Conservation (phyloP, 1,284 basidiomycete genomes). For the Ceratobasidium sp. region DNA sequence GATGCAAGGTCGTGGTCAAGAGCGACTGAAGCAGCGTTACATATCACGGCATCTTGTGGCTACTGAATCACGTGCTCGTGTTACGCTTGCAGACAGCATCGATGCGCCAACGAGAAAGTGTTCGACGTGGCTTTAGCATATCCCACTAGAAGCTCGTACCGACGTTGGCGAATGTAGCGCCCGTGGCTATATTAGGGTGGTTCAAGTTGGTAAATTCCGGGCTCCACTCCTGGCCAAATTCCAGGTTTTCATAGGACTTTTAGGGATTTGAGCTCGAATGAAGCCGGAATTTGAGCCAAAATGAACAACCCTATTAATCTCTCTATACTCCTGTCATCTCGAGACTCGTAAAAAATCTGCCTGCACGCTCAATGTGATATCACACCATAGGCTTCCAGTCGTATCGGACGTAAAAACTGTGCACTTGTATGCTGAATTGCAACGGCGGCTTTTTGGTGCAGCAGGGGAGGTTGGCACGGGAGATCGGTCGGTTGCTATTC, state of each 20-base stretch:
- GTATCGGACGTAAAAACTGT: slow-evolving; percentile 81
- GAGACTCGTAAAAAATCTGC: slow-evolving; percentile 80
- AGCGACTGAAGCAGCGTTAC: neutral
- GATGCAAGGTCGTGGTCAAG: neutral
- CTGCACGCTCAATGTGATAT: slow-evolving; percentile 84
- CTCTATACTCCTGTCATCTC: slow-evolving; percentile 80
- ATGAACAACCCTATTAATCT: too few relatives aligned
- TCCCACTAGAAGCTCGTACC: slow-evolving; percentile 90
- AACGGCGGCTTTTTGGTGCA: slow-evolving; percentile 90
- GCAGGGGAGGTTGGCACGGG: slow-evolving; percentile 92
- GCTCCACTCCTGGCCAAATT: too few relatives aligned
- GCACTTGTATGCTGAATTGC: slow-evolving; percentile 91
- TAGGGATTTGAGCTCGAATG: too few relatives aligned
- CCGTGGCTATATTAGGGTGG: slow-evolving; percentile 84
- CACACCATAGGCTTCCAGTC: slow-evolving; percentile 76
- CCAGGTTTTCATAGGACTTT: too few relatives aligned
- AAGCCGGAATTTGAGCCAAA: too few relatives aligned
- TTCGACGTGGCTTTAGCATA: slow-evolving; percentile 46
- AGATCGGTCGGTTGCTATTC: slow-evolving; percentile 91
- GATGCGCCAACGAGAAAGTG: slow-evolving; percentile 42
- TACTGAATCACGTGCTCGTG: neutral
- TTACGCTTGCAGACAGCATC: slow-evolving; percentile 14
- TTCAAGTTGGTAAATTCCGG: too few relatives aligned
- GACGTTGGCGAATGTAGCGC: slow-evolving; percentile 56
- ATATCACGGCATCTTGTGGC: neutral